Evolutionary conservation across 306 rosid species (phyloP).

Genomic region (Citrullus amarus): DNA sequence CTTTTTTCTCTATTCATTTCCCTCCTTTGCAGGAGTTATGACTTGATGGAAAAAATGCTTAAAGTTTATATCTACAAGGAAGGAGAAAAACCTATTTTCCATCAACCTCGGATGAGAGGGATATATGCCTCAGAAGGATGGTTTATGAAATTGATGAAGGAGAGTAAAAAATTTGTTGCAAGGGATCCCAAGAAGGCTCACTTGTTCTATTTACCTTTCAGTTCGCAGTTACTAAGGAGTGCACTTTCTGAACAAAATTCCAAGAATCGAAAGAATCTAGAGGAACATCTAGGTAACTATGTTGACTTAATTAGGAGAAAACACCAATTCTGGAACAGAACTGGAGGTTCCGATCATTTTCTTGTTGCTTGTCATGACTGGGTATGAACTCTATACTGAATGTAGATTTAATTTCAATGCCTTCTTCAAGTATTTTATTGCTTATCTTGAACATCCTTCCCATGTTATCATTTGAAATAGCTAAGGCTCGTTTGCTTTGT

Average conservation of each 20-base stretch:
- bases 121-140: conserved; percentile 90
- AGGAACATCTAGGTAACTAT: conserved; percentile 48
- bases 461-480: background rate
- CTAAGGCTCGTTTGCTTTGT: background rate
- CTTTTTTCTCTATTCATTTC: background rate
- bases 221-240: conserved; percentile 47
- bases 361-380: conserved; percentile 93
- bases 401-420: background rate
- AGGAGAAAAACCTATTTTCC: conserved; percentile 76
- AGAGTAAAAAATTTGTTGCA: conserved; percentile 46
- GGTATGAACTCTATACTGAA: conserved; percentile 30
- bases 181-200: conserved; percentile 68
- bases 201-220: conserved; percentile 72
- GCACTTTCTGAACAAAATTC: conserved; percentile 27
- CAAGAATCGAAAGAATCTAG: conserved; percentile 22
- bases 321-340: conserved; percentile 76
- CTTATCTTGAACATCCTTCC: background rate
- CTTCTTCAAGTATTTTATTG: background rate
- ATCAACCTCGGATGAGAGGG: conserved; percentile 74
- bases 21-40: conserved; percentile 62
- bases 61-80: conserved; percentile 71
- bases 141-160: conserved; percentile 79
- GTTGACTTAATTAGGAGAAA: conserved; percentile 46
- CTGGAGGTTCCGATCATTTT: conserved; percentile 82
- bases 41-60: conserved; percentile 64